A percentile compares a stretch with the other conserved stretches of the same genome.
Evolutionary conservation across 2,329 filamentous ascomycete species (phyloP).

Genomic region (Cyphellophora attinorum): DNA sequence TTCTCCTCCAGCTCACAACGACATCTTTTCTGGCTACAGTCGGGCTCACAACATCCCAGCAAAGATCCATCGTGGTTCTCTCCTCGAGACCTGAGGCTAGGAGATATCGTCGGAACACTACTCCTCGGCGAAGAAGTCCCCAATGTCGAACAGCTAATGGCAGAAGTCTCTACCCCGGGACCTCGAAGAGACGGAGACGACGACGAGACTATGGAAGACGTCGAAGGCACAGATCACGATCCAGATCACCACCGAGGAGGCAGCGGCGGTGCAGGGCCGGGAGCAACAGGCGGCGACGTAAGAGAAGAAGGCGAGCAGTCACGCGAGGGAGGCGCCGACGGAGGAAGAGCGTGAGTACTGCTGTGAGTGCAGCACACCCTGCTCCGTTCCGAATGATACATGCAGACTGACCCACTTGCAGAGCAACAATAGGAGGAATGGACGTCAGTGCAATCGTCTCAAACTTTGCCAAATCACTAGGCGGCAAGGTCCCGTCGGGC

Average conservation of each 20-base stretch:
- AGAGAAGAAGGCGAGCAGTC: constrained; percentile 81
- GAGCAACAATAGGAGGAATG: constrained; percentile 49
- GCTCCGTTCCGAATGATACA: too few relatives aligned
- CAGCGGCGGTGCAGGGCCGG: constrained; percentile 73
- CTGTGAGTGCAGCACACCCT: constrained; percentile 23
- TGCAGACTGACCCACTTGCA: too few relatives aligned
- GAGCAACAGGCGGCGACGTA: constrained; percentile 82
- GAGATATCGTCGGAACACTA: constrained; percentile 73
- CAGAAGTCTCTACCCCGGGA: constrained; percentile 45
- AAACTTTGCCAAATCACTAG: constrained; percentile 78
- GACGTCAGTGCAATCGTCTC: constrained; percentile 73
- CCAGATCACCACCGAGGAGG: constrained; percentile 48
- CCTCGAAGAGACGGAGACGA: constrained; percentile 41
- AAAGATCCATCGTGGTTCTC: constrained; percentile 72
- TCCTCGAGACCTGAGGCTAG: constrained; percentile 74
- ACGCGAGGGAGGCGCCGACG: constrained; percentile 88
- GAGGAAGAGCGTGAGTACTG: constrained; percentile 96
- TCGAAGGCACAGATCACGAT: constrained; percentile 53
- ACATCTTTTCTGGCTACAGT: constrained; percentile 94
- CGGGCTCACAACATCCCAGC: constrained; percentile 65
- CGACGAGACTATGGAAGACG: constrained; percentile 72
- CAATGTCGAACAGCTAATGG: constrained; percentile 58
- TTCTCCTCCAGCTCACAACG: constrained; percentile 87
- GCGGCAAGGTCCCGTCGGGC: constrained; percentile 43
- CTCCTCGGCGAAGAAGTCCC: constrained; percentile 85